Conservation (phyloP, 2,329 filamentous ascomycete species). For the Ophiostoma sp. region DNA sequence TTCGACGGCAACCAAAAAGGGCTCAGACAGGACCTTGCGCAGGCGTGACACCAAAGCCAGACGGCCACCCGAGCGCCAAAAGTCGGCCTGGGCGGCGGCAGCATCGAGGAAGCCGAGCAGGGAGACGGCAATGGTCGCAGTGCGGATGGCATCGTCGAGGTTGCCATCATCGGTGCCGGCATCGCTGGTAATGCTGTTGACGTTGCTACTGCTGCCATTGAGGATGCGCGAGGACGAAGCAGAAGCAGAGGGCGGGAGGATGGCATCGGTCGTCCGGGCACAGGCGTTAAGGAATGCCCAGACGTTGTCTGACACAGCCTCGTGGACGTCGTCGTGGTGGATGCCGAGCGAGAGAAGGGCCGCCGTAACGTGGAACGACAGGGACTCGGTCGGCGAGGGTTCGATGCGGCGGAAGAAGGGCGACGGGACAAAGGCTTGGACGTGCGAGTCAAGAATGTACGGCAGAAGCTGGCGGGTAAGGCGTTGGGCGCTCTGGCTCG, state of each 20-base stretch:
- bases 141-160: slow-evolving; percentile 65
- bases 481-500: slow-evolving; percentile 70
- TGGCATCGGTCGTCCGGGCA: slow-evolving; percentile 57
- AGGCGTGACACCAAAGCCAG: slow-evolving; percentile 71
- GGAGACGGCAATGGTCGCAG: slow-evolving; percentile 77
- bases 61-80: slow-evolving; percentile 77
- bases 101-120: slow-evolving; percentile 90
- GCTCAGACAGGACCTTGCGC: slow-evolving; percentile 74
- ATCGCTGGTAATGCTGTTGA: slow-evolving; percentile 47
- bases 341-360: slow-evolving; percentile 80
- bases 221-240: slow-evolving; percentile 18
- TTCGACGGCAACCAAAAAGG: slow-evolving; percentile 83
- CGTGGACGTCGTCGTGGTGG: slow-evolving; percentile 68
- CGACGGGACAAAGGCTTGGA: slow-evolving; percentile 74
- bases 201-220: slow-evolving; percentile 11
- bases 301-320: slow-evolving; percentile 65
- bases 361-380: slow-evolving; percentile 75
- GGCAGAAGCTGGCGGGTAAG: slow-evolving; percentile 76
- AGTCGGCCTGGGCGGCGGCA: slow-evolving; percentile 71
- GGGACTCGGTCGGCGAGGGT: slow-evolving; percentile 82
- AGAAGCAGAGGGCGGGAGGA: slow-evolving; percentile 42
- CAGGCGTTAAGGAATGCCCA: slow-evolving; percentile 73
- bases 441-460: slow-evolving; percentile 82
- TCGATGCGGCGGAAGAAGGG: slow-evolving; percentile 81
- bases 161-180: slow-evolving; percentile 59